Evolutionary conservation across 441 rosid genomes (phyloP).

Genomic region (Monsonia emarginata): DNA sequence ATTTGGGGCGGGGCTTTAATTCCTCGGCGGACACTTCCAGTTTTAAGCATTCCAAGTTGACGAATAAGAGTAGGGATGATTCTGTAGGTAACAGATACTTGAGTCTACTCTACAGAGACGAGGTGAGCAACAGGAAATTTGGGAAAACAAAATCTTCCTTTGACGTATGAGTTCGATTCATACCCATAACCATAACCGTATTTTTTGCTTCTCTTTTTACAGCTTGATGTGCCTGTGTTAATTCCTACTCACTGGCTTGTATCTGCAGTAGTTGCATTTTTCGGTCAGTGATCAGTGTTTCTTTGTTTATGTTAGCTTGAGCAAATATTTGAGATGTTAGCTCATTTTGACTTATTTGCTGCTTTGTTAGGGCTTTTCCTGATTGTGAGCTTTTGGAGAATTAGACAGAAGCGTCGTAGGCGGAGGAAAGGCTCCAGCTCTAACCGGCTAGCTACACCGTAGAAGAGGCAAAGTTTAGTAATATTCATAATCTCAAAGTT

Average conservation of each 20-base stretch:
- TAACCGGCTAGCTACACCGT: constrained; percentile 34
- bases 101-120: constrained; percentile 52
- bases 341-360: constrained; percentile 12
- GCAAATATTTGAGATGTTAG: background rate
- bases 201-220: constrained; percentile 19
- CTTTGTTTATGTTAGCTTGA: background rate
- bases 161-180: no score
- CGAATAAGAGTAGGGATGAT: constrained; percentile 27
- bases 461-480: no score
- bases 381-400: constrained; percentile 58
- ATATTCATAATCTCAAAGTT: no score
- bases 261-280: constrained; percentile 51
- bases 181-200: background rate
- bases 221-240: constrained; percentile 68
- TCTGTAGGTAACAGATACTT: constrained; percentile 42
- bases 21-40: constrained; percentile 29
- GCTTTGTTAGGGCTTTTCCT: constrained; percentile 43
- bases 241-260: constrained; percentile 69
- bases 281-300: constrained; percentile 36
- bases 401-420: constrained; percentile 59
- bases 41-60: constrained; percentile 29
- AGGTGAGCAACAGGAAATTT: constrained; percentile 35
- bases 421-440: constrained; percentile 58
- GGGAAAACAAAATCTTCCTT: background rate
- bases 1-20: constrained; percentile 49